A percentile compares a stretch with the other conserved stretches of the same genome.
phyloP scores from a whole-genome alignment of 2,329 filamentous ascomycete genomes.

The Arthroderma uncinatum region DNA sequence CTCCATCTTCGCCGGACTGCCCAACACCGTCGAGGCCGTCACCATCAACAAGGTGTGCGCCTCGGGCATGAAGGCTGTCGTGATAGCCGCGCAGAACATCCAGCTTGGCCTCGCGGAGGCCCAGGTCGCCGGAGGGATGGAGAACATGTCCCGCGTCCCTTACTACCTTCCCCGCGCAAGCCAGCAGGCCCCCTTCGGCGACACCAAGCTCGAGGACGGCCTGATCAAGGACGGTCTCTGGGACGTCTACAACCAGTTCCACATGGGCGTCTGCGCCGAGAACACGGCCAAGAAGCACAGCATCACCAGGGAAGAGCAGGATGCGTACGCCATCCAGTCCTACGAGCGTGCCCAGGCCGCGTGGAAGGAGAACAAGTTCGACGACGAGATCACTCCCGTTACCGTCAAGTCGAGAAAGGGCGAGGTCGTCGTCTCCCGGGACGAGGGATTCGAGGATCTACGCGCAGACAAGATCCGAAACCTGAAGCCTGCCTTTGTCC shows the following conservation, averaged over 20 bases:
- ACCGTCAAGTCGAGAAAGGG: conserved; percentile 77
- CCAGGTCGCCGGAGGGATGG: conserved; percentile 90
- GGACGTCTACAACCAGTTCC: conserved; percentile 92
- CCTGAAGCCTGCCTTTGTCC: conserved; percentile 82
- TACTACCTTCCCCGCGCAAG: conserved; percentile 81
- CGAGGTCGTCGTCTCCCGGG: conserved; percentile 63
- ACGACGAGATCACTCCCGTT: conserved; percentile 81
- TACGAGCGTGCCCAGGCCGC: conserved; percentile 85
- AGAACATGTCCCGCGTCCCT: conserved; percentile 91
- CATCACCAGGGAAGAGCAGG: conserved; percentile 75
- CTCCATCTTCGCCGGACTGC: conserved; percentile 72
- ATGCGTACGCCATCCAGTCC: conserved; percentile 77
- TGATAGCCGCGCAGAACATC: conserved; percentile 84
- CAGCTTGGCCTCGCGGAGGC: conserved; percentile 81
- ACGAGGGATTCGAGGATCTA: conserved; percentile 81
- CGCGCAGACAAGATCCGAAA: conserved; percentile 76
- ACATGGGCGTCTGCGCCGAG: conserved; percentile 97
- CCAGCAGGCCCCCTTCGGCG: conserved; percentile 71
- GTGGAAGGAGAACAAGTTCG: conserved; percentile 72
- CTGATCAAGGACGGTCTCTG: conserved; percentile 89
- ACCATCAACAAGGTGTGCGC: conserved; percentile 99
- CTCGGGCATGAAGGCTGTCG: conserved; percentile 85
- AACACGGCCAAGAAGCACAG: conserved; percentile 80
- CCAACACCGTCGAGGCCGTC: conserved; percentile 68
- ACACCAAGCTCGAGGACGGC: conserved; percentile 80